phyloP scores from a whole-genome alignment of 148 eudicot species.

The Cornus suecica region DNA sequence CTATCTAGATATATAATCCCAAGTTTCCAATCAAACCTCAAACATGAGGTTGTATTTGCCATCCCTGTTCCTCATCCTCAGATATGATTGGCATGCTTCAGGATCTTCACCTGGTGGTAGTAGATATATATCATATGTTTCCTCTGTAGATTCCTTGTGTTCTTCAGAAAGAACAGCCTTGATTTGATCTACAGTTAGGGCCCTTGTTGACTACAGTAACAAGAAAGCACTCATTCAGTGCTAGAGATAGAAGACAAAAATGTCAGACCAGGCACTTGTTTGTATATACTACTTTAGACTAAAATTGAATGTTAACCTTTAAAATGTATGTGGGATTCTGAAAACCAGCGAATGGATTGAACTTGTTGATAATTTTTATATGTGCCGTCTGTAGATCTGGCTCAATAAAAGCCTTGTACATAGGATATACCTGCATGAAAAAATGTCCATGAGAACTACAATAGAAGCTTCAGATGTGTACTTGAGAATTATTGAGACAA shows the following conservation, averaged over 20 bases:
- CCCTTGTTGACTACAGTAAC: constrained; percentile 68
- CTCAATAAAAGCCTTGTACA: constrained; percentile 98
- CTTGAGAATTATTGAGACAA: constrained; percentile 1
- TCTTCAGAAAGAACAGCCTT: constrained; percentile 67
- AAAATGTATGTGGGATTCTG: constrained; percentile 92
- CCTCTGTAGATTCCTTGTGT: constrained; percentile 65
- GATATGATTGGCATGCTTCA: constrained; percentile 94
- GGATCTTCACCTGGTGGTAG: constrained; percentile 98
- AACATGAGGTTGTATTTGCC: constrained; percentile 98
- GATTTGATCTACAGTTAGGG: constrained; percentile 65
- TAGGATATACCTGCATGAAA: constrained; percentile 80
- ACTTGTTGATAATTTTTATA: constrained; percentile 83
- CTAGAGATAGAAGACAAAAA: constrained; percentile 24
- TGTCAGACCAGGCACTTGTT: constrained; percentile 15
- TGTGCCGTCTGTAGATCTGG: constrained; percentile 95
- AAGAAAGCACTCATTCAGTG: constrained; percentile 41
- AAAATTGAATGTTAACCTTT: constrained; percentile 47
- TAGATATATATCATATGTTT: constrained; percentile 94
- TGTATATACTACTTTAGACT: constrained; percentile 2
- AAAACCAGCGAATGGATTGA: constrained; percentile 88
- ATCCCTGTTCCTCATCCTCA: constrained; percentile 97
- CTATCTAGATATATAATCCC: not conserved
- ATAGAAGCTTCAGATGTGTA: not conserved
- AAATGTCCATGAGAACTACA: constrained; percentile 16
- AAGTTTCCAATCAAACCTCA: constrained; percentile 53